A percentile compares a stretch with the other conserved stretches of the same genome.
Conservation (phyloP, 202 grass and related monocot species). For the Setaria viridis region DNA sequence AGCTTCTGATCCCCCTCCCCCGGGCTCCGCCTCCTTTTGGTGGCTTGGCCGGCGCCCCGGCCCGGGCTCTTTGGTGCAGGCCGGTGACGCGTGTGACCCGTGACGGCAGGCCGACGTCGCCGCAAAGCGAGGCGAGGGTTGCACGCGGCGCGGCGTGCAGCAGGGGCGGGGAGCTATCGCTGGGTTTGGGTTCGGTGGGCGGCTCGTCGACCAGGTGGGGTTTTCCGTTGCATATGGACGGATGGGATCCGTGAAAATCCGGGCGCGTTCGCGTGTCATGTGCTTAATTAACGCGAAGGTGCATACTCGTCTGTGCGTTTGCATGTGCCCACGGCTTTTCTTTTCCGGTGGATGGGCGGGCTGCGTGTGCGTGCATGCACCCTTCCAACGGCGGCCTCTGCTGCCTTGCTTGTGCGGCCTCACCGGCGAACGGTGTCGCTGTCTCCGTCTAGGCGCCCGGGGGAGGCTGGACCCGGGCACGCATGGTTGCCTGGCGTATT, state of each 20-base stretch:
- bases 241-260: no score
- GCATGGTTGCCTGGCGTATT: background rate
- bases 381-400: background rate
- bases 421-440: background rate
- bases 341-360: background rate
- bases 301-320: background rate
- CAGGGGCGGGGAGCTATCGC: no score
- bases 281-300: no score
- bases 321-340: no score
- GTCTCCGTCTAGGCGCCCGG: background rate
- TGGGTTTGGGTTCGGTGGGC: no score
- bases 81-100: slow-evolving; percentile 32
- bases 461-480: background rate
- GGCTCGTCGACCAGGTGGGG: no score
- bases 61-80: background rate
- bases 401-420: background rate
- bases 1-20: background rate
- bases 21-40: background rate
- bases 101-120: slow-evolving; percentile 31
- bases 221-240: no score
- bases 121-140: background rate
- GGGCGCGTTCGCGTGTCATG: no score
- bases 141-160: background rate
- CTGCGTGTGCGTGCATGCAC: background rate
- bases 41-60: background rate